These are phyloP conservation scores for Chlorella sp. DNA, from an alignment of 139 green algal genomes.

Conservation along the genomic window DNA sequence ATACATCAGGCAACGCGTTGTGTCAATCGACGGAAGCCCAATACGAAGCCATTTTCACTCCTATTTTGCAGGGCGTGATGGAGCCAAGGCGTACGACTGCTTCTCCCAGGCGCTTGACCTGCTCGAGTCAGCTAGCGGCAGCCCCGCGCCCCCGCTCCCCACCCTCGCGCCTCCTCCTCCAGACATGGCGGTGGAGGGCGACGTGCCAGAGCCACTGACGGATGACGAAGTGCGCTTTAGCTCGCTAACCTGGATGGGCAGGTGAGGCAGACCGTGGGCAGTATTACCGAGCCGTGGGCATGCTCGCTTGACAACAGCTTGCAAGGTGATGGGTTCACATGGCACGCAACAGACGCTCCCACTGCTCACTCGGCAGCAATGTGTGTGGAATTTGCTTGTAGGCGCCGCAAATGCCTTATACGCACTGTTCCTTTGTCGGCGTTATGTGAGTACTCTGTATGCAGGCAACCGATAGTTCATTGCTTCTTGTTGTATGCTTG, in stretches of 20 bases:
- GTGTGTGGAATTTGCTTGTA: too few species aligned
- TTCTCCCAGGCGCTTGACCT: not conserved
- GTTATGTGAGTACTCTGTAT: too few species aligned
- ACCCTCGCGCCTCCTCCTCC: not conserved
- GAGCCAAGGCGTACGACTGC: not conserved
- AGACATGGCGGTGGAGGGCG: constrained; percentile 4
- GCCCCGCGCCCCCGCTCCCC: not conserved
- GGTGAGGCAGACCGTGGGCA: not conserved
- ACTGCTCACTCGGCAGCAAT: too few species aligned
- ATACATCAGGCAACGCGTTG: too few species aligned
- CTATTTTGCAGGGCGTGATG: not conserved
- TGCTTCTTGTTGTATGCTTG: not conserved
- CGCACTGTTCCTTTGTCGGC: too few species aligned
- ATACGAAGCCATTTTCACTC: not conserved
- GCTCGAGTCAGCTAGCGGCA: not conserved
- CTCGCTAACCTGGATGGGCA: constrained; percentile 13
- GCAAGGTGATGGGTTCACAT: not conserved
- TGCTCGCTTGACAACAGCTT: not conserved
- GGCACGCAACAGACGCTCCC: not conserved
- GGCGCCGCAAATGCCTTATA: too few species aligned
- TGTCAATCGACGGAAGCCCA: too few species aligned
- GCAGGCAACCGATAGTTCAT: too few species aligned
- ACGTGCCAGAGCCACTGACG: constrained; percentile 8
- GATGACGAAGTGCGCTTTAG: constrained; percentile 3
- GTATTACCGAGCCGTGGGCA: not conserved